These are phyloP conservation scores for Stephanodiscus minutulus DNA, from an alignment of 108 stramenopile species.

Conservation along the genomic window DNA sequence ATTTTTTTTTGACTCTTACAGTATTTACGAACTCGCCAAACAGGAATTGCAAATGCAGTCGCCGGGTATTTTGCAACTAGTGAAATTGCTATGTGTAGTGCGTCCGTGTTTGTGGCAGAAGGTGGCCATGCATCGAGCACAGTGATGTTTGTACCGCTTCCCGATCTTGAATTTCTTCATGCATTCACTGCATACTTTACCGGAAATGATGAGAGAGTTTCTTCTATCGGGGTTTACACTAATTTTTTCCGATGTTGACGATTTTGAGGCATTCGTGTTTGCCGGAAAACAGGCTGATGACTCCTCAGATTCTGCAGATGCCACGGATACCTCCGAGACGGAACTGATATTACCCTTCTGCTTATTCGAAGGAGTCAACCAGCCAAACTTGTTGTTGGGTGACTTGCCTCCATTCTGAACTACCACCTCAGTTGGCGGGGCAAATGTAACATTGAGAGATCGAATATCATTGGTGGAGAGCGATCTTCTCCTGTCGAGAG, in stretches of 20 bases:
- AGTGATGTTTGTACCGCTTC: constrained; percentile 56
- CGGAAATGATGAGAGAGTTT: constrained; percentile 33
- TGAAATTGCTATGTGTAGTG: constrained; percentile 48
- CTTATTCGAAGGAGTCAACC: neutral
- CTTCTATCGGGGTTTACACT: neutral
- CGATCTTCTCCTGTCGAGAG: neutral
- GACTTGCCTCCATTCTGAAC: neutral
- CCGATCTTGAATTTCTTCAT: constrained; percentile 53
- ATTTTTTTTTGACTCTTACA: too few relatives aligned
- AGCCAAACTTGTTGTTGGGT: neutral
- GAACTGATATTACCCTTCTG: neutral
- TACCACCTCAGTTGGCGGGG: neutral
- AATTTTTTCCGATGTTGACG: neutral
- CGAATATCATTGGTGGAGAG: constrained; percentile 9
- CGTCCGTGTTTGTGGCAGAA: constrained; percentile 65
- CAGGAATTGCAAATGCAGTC: constrained; percentile 51
- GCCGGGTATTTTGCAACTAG: constrained; percentile 54
- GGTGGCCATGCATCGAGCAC: constrained; percentile 53
- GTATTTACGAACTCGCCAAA: neutral
- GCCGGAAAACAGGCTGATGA: neutral
- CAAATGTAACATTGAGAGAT: neutral
- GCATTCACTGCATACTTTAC: constrained; percentile 47
- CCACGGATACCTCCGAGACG: neutral
- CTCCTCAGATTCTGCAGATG: neutral
- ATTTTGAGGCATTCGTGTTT: neutral